These are phyloP conservation scores for Cladosporium sp. DNA, from an alignment of 2,329 filamentous ascomycete genomes.

Conservation along the genomic window DNA sequence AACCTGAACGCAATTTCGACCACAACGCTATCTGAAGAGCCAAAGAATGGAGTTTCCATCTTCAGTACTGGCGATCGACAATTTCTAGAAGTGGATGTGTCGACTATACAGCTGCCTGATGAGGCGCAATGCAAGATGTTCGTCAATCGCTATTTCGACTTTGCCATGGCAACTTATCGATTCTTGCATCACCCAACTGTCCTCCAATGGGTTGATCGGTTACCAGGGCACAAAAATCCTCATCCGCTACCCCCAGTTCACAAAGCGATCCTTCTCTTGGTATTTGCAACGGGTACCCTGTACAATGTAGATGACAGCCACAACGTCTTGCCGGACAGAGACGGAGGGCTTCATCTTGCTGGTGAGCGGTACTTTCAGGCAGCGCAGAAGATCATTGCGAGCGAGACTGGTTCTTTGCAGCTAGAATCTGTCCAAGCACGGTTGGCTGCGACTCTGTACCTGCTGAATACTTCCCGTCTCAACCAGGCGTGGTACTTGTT, in stretches of 20 bases:
- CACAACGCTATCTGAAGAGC: slow-evolving; percentile 14
- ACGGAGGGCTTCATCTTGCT: slow-evolving; percentile 17
- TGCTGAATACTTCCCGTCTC: slow-evolving; percentile 33
- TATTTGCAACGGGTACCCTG: slow-evolving; percentile 44
- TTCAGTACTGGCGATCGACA: slow-evolving; percentile 48
- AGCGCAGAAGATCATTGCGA: slow-evolving; percentile 19
- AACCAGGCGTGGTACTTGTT: slow-evolving; percentile 35
- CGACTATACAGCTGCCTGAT: slow-evolving; percentile 39
- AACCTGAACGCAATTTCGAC: slow-evolving; percentile 16
- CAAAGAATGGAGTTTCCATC: slow-evolving; percentile 39
- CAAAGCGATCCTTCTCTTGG: slow-evolving; percentile 45
- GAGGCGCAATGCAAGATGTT: slow-evolving; percentile 26
- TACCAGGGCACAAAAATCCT: slow-evolving; percentile 16
- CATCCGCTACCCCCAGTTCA: slow-evolving; percentile 37
- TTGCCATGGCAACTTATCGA: slow-evolving; percentile 38
- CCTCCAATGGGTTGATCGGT: slow-evolving; percentile 33
- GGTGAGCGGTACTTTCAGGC: slow-evolving; percentile 26
- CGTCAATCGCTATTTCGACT: slow-evolving; percentile 38
- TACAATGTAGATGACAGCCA: slow-evolving; percentile 30
- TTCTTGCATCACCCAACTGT: slow-evolving; percentile 40
- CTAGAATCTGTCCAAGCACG: slow-evolving; percentile 37
- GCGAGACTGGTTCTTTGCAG: slow-evolving; percentile 21
- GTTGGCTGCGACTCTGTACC: slow-evolving; percentile 34
- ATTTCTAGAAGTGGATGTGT: slow-evolving; percentile 39
- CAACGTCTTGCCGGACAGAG: slow-evolving; percentile 17